These are phyloP conservation scores for Termitomyces titanicus DNA, from an alignment of 768 basidiomycete species.

Conservation along the genomic window DNA sequence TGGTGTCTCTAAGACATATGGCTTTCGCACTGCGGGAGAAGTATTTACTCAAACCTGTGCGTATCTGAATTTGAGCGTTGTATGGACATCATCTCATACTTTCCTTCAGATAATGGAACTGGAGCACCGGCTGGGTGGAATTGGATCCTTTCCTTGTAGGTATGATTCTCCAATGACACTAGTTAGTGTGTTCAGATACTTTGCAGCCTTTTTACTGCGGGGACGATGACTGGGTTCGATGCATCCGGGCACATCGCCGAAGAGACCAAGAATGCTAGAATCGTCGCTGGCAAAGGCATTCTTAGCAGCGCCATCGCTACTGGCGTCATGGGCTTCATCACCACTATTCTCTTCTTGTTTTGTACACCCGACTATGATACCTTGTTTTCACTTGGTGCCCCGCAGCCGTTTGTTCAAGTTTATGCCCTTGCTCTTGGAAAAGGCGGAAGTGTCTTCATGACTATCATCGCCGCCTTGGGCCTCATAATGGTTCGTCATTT, in stretches of 20 bases:
- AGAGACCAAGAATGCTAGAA: slow-evolving; percentile 83
- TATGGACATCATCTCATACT: not conserved
- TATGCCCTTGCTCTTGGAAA: slow-evolving; percentile 82
- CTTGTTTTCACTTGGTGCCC: slow-evolving; percentile 72
- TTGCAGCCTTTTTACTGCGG: slow-evolving; percentile 78
- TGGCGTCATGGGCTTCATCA: slow-evolving; percentile 73
- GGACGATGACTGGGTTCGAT: slow-evolving; percentile 89
- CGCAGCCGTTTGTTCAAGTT: slow-evolving; percentile 89
- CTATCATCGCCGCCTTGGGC: slow-evolving; percentile 77
- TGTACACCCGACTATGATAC: slow-evolving; percentile 78
- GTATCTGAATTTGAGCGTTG: slow-evolving; percentile 21
- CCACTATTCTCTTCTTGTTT: slow-evolving; percentile 79
- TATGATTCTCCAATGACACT: not conserved
- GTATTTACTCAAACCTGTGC: slow-evolving; percentile 80
- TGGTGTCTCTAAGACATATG: slow-evolving; percentile 84
- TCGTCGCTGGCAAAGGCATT: slow-evolving; percentile 81
- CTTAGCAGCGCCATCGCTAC: slow-evolving; percentile 75
- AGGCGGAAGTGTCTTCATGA: slow-evolving; percentile 84
- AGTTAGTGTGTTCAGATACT: not conserved
- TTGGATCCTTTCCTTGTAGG: slow-evolving; percentile 83
- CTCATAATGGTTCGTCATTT: slow-evolving; percentile 63
- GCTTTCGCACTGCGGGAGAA: slow-evolving; percentile 79
- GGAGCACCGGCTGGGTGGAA: slow-evolving; percentile 88
- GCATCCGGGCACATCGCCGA: slow-evolving; percentile 86
- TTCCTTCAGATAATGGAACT: slow-evolving; percentile 74